Base-by-base conservation (phyloP, 148 eudicot species). In the Rhododendron williamsianum region DNA sequence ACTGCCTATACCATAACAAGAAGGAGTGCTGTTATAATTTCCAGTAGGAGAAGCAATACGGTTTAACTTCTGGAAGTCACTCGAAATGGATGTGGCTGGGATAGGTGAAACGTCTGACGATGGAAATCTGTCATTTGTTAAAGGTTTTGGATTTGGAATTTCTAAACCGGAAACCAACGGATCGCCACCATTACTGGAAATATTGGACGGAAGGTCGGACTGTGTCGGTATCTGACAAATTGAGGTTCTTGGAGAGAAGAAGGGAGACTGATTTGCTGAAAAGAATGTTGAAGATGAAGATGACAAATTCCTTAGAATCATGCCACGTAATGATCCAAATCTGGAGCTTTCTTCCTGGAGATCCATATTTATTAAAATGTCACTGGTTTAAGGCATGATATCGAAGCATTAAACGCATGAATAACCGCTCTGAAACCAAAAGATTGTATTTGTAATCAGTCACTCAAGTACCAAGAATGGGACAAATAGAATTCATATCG, bases 211-310 rank as follows among this genome's bases (percentile, higher is more conserved):
- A 81, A 83, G 12, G 33, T 92, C 92, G 16, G 90, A 85, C 60
- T 83, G 88, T 54, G 84, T 87, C 1, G 92, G 86, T 83, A 88
- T 85, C 45, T 88, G 96, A 88, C 91, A 89, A 49, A 89, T 89
- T 38, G 97, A 89, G 0, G 96, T 93, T 86, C 90, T 92, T 73
- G 98, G 98, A 63, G 98, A 92, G 86, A 94, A 94, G 87, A 97
- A 95, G 15, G 99, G 99, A 2, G 99, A 97, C 36, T 96, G 98
- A 86, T 92, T 93, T 80, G 99, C 99, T 9, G 99, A 97, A 85
- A 90, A 93, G 88, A 97, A 97, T 82, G 90, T 91, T 21, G 98
- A 97, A n/a, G 98, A 95, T 21, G 98, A 97, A 82, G 99, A 95
- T 18, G 99, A 97, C 21, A 94, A 84, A 81, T 93, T 94, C 88